Evolutionary conservation across 2,329 filamentous ascomycete species (phyloP).

Genomic region (Dactylellina haptotyla): DNA sequence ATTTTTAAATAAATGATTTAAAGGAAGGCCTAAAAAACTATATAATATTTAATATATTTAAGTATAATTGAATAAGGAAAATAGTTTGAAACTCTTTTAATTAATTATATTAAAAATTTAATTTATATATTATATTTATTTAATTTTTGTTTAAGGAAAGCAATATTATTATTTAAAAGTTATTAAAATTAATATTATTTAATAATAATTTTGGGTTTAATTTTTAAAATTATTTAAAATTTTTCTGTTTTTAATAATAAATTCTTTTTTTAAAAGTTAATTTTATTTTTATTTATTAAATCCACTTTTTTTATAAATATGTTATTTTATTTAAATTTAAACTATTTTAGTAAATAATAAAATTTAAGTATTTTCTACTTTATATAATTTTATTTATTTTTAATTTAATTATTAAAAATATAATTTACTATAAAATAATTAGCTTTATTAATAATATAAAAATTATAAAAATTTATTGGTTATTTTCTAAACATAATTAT

Average conservation of each 20-base stretch:
- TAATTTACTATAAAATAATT: neutral
- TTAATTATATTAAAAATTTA: too few species aligned
- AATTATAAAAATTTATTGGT: neutral
- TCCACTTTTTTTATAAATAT: neutral
- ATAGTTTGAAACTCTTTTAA: too few species aligned
- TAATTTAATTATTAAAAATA: neutral
- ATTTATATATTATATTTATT: too few species aligned
- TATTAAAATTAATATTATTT: neutral
- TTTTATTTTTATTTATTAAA: neutral
- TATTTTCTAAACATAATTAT: neutral
- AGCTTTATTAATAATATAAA: neutral
- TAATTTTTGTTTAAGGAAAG: too few species aligned
- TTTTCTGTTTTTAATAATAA: too few species aligned
- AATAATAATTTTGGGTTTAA: neutral
- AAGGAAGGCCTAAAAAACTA: too few species aligned
- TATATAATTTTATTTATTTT: neutral
- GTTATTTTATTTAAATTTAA: neutral
- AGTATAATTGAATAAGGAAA: too few species aligned
- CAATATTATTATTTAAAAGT: too few species aligned
- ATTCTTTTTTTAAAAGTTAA: too few species aligned
- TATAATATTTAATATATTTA: too few species aligned
- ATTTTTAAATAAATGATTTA: neutral
- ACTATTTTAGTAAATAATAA: neutral
- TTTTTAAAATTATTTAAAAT: neutral
- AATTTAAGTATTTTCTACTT: neutral